phyloP scores from a whole-genome alignment of 164 flowering plant genomes.

The Tetrastigma voinierianum region DNA sequence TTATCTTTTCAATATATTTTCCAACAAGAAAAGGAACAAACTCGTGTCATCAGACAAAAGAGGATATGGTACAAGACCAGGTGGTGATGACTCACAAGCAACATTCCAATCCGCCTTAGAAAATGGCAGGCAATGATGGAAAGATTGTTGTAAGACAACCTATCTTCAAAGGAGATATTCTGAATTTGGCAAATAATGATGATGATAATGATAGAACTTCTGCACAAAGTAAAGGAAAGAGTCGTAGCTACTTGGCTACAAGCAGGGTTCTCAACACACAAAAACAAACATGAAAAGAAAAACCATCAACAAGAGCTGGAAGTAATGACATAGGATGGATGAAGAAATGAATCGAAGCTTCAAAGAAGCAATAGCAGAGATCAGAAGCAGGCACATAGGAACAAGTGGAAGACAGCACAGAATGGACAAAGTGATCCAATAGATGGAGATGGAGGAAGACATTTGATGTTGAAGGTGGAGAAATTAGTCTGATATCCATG shows the following conservation, averaged over 20 bases:
- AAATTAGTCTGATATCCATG: too few species aligned
- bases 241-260: background rate
- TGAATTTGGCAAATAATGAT: background rate
- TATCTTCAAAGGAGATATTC: background rate
- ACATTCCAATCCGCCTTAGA: background rate
- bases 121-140: constrained; percentile 5
- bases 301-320: background rate
- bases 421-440: background rate
- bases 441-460: background rate
- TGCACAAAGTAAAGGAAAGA: constrained; percentile 5
- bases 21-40: too few species aligned
- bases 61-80: background rate
- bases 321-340: background rate
- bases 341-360: background rate
- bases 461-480: background rate
- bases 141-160: background rate
- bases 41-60: too few species aligned
- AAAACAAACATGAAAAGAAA: background rate
- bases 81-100: background rate
- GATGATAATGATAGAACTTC: background rate
- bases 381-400: constrained; percentile 2
- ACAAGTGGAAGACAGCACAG: background rate
- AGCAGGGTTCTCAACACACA: background rate
- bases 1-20: too few species aligned
- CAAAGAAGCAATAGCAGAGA: background rate